phyloP scores from a whole-genome alignment of 345 rosid genomes.

The Hevea brasiliensis region DNA sequence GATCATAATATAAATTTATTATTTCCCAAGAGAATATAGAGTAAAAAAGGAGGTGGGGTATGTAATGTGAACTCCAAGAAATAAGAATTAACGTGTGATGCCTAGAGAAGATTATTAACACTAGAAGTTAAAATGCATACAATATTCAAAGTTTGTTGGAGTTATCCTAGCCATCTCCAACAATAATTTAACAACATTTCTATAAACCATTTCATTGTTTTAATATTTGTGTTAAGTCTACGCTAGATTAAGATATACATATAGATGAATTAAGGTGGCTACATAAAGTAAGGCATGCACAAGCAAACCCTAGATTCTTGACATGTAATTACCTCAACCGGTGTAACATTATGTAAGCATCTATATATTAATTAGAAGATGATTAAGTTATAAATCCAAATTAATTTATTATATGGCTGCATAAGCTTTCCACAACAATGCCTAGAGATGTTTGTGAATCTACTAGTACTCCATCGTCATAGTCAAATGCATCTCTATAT shows the following conservation, averaged over 20 bases:
- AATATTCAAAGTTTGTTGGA: conserved; percentile 59
- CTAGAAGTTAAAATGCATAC: background rate
- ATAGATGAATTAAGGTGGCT: background rate
- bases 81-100: no score
- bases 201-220: background rate
- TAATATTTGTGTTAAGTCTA: no score
- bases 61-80: no score
- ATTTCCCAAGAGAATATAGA: no score
- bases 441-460: no score
- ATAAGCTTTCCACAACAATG: conserved; percentile 16
- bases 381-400: no score
- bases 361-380: conserved; percentile 1
- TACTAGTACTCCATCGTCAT: background rate
- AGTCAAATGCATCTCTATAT: background rate
- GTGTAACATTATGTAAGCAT: conserved; percentile 16
- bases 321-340: conserved; percentile 38
- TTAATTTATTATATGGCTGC: no score
- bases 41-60: no score
- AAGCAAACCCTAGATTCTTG: conserved; percentile 36
- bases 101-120: background rate
- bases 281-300: conserved; percentile 34
- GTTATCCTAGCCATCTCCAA: conserved; percentile 36
- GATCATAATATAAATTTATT: no score
- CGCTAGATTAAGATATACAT: conserved; percentile 19
- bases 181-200: conserved; percentile 44